These are phyloP conservation scores for Zopfochytrium polystomum DNA, from an alignment of 371 early-diverging fungal species.

Conservation along the genomic window DNA sequence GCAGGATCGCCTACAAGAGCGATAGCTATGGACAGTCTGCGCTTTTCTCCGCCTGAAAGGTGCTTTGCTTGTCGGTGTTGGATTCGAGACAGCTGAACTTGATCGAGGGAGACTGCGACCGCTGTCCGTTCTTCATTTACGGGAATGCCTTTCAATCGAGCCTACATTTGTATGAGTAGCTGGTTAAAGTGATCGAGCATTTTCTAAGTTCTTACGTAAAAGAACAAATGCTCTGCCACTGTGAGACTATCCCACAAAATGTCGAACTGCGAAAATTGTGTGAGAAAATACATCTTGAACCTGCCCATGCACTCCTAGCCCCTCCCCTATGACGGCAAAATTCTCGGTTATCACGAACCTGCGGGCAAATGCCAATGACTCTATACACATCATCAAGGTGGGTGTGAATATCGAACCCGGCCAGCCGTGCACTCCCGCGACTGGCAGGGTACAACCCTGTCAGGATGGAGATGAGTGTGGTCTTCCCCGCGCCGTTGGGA, in stretches of 20 bases:
- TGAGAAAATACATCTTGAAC: constrained; percentile 64
- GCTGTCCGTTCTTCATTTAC: constrained; percentile 47
- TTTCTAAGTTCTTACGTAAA: constrained; percentile 52
- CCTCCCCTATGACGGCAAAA: constrained; percentile 70
- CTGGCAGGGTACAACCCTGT: constrained; percentile 65
- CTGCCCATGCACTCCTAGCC: constrained; percentile 64
- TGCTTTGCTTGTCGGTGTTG: constrained; percentile 54
- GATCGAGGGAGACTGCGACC: constrained; percentile 46
- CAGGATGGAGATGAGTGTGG: constrained; percentile 64
- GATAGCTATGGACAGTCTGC: constrained; percentile 66
- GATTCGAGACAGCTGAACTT: constrained; percentile 54
- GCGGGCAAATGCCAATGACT: constrained; percentile 71
- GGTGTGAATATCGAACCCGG: constrained; percentile 58
- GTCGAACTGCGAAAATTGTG: constrained; percentile 46
- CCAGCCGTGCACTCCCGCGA: constrained; percentile 57
- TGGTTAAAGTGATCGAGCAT: no score
- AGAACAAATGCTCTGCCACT: constrained; percentile 67
- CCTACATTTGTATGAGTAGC: no score
- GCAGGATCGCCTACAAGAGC: constrained; percentile 63
- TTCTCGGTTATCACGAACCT: constrained; percentile 53
- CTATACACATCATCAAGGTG: constrained; percentile 60
- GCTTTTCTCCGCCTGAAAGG: constrained; percentile 62
- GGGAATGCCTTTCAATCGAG: constrained; percentile 62
- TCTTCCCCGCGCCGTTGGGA: constrained; percentile 47
- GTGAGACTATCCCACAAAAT: constrained; percentile 76